Conservation (phyloP, 768 basidiomycete species). For the Fomitopsis serialis region DNA sequence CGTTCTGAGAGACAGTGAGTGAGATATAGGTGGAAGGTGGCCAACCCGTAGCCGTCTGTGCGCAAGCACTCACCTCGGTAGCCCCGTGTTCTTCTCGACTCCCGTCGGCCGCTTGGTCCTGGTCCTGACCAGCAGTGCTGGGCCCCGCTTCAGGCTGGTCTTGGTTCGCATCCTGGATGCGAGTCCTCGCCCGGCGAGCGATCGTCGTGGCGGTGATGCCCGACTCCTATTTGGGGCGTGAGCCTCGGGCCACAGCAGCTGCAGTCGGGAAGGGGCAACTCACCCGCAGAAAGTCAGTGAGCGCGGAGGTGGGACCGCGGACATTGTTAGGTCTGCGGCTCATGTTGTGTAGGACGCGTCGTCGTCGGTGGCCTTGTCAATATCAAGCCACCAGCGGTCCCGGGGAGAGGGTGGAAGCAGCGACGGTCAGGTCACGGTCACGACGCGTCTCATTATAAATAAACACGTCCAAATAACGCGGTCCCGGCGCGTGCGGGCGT, state of each 20-base stretch:
- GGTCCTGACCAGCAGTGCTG: conserved; percentile 31
- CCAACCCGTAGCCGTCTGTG: background rate
- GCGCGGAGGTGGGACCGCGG: conserved; percentile 75
- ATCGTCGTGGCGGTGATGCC: conserved; percentile 44
- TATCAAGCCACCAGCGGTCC: background rate
- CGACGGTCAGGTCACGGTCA: conserved; percentile 1
- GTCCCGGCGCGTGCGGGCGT: background rate
- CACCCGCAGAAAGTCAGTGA: conserved; percentile 78
- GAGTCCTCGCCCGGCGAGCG: conserved; percentile 31
- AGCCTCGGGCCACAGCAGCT: background rate
- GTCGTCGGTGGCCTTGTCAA: background rate
- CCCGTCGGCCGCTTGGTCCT: conserved; percentile 8
- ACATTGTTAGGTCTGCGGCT: conserved; percentile 45
- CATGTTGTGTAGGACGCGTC: conserved; percentile 7
- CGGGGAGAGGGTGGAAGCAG: background rate
- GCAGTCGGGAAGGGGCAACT: conserved; percentile 8
- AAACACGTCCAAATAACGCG: conserved; percentile 11
- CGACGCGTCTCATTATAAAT: conserved; percentile 14
- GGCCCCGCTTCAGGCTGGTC: conserved; percentile 22
- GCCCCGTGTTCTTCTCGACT: conserved; percentile 14
- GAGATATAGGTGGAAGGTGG: conserved; percentile 9
- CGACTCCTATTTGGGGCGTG: conserved; percentile 33
- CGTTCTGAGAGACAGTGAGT: conserved; percentile 6
- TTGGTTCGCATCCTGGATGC: conserved; percentile 14
- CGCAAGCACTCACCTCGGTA: conserved; percentile 10